phyloP scores from a whole-genome alignment of 495 filamentous ascomycete species.

The Penicillium robsamsonii region DNA sequence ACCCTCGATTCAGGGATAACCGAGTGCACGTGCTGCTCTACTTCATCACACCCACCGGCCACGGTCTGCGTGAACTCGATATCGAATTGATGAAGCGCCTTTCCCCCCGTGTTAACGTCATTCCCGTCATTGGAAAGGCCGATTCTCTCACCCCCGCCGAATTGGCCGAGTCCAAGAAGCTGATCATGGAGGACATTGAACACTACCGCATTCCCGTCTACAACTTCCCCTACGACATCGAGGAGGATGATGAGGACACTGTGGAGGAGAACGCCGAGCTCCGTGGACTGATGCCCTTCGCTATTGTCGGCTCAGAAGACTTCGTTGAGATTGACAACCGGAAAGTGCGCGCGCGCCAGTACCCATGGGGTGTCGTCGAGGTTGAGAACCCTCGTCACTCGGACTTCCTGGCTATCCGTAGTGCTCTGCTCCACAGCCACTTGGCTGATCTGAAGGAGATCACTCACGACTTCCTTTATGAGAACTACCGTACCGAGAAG shows the following conservation, averaged over 20 bases:
- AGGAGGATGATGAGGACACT: conserved; percentile 98
- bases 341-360: conserved; percentile 90
- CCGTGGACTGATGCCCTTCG: conserved; percentile 95
- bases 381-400: conserved; percentile 99
- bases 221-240: conserved; percentile 99
- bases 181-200: conserved; percentile 99
- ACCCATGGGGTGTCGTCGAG: conserved; percentile 98
- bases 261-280: conserved; percentile 98
- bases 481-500: conserved; percentile 99
- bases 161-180: conserved; percentile 97
- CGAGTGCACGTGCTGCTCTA: conserved; percentile 96
- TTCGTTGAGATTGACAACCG: conserved; percentile 89
- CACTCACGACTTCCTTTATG: conserved; percentile 98
- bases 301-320: conserved; percentile 96
- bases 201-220: conserved; percentile 99
- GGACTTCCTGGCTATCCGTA: conserved; percentile 96
- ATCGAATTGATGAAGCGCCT: conserved; percentile 99
- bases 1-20: conserved; percentile 98
- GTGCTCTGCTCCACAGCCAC: conserved; percentile 94
- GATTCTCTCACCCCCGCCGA: conserved; percentile 95
- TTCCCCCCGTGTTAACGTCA: conserved; percentile 96
- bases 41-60: conserved; percentile 98
- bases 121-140: conserved; percentile 97
- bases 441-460: conserved; percentile 98
- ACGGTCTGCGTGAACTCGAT: conserved; percentile 96